Evolutionary conservation across 148 eudicot species (phyloP), one percentile per base, ranked within the genome.

Genomic region (Suaeda aralocaspica): DNA sequence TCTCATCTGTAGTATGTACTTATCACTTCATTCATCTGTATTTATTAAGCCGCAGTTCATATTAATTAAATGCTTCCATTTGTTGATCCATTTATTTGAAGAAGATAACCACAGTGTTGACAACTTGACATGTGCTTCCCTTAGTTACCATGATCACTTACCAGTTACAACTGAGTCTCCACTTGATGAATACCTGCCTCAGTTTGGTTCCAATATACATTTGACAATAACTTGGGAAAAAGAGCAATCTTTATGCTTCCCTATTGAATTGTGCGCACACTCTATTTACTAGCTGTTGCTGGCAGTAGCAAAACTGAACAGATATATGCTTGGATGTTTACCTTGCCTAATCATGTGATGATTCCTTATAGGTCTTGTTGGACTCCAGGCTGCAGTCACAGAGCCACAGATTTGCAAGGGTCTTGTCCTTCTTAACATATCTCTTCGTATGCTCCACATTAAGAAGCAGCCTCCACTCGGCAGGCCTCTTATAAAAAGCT

Each of bases 401-500:
- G 78, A 86, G 48, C 91, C 98, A 39, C 68, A 75, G 64, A 82
- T 83, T 63, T 94, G 98, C 81, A 88, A 73, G 78, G 98, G 98
- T 62, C 80, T 94, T 74, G 49, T 89, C 51, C 81, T 94, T 29
- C 73, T 94, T 42, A 91, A 94, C 72, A 86, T 94, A 64, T 94
- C 98, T 76, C 96, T 94, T 29, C 88, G 98, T 14, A 91, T 94
- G 98, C 90, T 94, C 44, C 98, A 94, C 69, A 80, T 87, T 66
- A 91, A 72, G 67, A 94, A 94, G 72, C 98, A 94, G 57, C 91
- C 98, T 39, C 82, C 88, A 77, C 87, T 72, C 44, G 97, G 70
- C 50, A 84, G 84, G 70, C 98, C 98, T 74, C 73, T 94, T 10
- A 89, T 94, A 48, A 87, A 84, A 78, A 77, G 85, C 52, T 94